Conservation (phyloP, 73 alveolate genomes). For the Paramecium sexaurelia region DNA sequence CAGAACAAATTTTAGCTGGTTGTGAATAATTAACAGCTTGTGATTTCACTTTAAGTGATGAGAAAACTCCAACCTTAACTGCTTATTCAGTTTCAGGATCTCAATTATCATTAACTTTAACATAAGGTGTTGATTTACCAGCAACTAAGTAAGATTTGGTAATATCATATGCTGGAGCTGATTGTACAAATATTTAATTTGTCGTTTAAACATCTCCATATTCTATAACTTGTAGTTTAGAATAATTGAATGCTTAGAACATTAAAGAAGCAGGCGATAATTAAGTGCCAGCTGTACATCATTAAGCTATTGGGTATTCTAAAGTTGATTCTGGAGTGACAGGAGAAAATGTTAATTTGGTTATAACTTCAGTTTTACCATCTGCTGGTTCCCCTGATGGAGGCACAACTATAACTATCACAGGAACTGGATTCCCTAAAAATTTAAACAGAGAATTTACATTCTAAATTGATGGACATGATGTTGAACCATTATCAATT, state of each 20-base stretch:
- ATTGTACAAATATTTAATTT: not conserved
- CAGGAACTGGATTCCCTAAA: constrained; percentile 49
- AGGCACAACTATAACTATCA: not conserved
- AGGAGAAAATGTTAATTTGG: not conserved
- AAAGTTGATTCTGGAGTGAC: not conserved
- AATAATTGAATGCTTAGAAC: not conserved
- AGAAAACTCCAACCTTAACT: constrained; percentile 2
- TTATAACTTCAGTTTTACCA: not conserved
- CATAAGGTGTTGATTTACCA: not conserved
- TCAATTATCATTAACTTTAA: not conserved
- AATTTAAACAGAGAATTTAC: not conserved
- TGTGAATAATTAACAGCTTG: not conserved
- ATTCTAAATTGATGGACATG: not conserved
- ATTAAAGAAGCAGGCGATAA: constrained; percentile 19
- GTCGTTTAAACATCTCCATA: not conserved
- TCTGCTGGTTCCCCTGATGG: not conserved
- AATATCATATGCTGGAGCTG: constrained; percentile 26
- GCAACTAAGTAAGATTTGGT: not conserved
- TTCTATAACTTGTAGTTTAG: not conserved
- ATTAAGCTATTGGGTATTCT: not conserved
- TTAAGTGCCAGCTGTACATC: constrained; percentile 18
- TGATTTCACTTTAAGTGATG: constrained; percentile 39
- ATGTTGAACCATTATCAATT: not conserved
- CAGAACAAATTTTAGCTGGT: not conserved
- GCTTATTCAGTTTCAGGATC: not conserved